A percentile compares a stretch with the other conserved stretches of the same genome.
phyloP scores from a whole-genome alignment of 306 rosid species.

The Spatholobus suberectus region DNA sequence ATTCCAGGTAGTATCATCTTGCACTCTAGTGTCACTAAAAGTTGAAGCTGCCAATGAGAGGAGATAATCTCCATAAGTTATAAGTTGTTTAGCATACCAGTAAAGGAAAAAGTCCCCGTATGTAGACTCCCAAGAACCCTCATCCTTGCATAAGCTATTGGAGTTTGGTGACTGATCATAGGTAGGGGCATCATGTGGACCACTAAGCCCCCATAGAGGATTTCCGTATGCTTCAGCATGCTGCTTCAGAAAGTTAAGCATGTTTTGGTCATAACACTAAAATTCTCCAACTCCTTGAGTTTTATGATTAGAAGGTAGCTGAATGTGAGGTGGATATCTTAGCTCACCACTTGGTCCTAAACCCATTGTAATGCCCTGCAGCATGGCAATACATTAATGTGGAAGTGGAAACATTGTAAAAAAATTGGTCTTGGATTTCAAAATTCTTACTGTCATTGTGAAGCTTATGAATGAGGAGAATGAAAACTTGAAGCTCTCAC shows the following conservation, averaged over 20 bases:
- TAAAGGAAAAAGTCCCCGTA: slow-evolving; percentile 92
- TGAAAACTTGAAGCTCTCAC: slow-evolving; percentile 80
- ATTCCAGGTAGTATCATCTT: slow-evolving; percentile 75
- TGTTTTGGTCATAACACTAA: slow-evolving; percentile 79
- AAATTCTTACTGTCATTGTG: slow-evolving; percentile 64
- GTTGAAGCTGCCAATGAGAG: slow-evolving; percentile 68
- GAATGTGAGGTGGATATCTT: slow-evolving; percentile 79
- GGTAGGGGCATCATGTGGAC: slow-evolving; percentile 86
- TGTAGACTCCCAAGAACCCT: slow-evolving; percentile 82
- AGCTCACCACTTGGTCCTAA: slow-evolving; percentile 93
- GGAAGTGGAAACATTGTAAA: slow-evolving; percentile 1
- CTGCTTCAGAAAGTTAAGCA: slow-evolving; percentile 71
- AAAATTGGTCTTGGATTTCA: not conserved
- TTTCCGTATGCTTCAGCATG: slow-evolving; percentile 75
- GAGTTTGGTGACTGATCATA: slow-evolving; percentile 59
- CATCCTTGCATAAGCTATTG: slow-evolving; percentile 67
- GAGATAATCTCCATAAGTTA: slow-evolving; percentile 66
- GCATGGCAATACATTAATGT: slow-evolving; percentile 24
- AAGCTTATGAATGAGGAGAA: slow-evolving; percentile 68
- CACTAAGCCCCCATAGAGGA: slow-evolving; percentile 91
- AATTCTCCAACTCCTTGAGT: slow-evolving; percentile 63
- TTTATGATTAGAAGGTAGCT: slow-evolving; percentile 21
- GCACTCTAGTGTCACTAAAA: slow-evolving; percentile 52
- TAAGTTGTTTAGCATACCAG: slow-evolving; percentile 82
- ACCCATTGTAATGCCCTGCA: slow-evolving; percentile 87